A percentile compares a stretch with the other conserved stretches of the same genome.
These are phyloP conservation scores for Leucocoprinus leucothites DNA, from an alignment of 768 basidiomycete genomes.

Conservation along the genomic window DNA sequence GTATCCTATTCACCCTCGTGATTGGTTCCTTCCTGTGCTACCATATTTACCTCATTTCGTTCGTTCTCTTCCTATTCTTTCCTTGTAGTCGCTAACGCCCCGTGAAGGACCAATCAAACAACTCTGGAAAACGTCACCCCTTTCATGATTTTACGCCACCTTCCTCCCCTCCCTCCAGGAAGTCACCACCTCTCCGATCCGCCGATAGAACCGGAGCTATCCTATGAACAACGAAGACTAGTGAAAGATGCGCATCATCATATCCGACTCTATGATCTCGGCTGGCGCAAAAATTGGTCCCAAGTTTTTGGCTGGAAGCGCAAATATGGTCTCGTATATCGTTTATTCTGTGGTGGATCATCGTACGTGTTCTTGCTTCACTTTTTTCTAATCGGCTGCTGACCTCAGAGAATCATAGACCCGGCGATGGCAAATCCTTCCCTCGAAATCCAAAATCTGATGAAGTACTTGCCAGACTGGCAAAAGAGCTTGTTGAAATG, in stretches of 20 bases:
- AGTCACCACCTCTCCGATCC: slow-evolving; percentile 59
- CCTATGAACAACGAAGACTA: slow-evolving; percentile 57
- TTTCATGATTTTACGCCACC: slow-evolving; percentile 66
- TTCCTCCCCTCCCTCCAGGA: slow-evolving; percentile 58
- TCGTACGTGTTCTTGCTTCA: slow-evolving; percentile 42
- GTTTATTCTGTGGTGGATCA: slow-evolving; percentile 59
- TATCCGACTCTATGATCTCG: slow-evolving; percentile 69
- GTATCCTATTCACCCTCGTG: slow-evolving; percentile 56
- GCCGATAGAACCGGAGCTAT: slow-evolving; percentile 70
- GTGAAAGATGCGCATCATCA: slow-evolving; percentile 61
- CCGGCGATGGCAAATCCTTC: slow-evolving; percentile 66
- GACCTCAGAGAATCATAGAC: slow-evolving; percentile 27
- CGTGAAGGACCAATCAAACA: slow-evolving; percentile 76
- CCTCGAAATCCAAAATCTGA: slow-evolving; percentile 68
- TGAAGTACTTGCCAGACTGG: slow-evolving; percentile 62
- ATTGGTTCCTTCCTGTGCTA: slow-evolving; percentile 76
- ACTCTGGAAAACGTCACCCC: slow-evolving; percentile 76
- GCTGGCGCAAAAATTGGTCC: slow-evolving; percentile 66
- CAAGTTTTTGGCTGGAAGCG: slow-evolving; percentile 64
- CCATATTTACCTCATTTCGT: slow-evolving; percentile 67
- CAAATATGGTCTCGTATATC: slow-evolving; percentile 48
- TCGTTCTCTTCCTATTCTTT: slow-evolving; percentile 4
- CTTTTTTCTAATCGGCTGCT: background rate
- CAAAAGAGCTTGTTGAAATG: slow-evolving; percentile 52
- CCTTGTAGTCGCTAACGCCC: background rate